phyloP scores from a whole-genome alignment of 495 filamentous ascomycete genomes.

The Aspergillus ostianus region DNA sequence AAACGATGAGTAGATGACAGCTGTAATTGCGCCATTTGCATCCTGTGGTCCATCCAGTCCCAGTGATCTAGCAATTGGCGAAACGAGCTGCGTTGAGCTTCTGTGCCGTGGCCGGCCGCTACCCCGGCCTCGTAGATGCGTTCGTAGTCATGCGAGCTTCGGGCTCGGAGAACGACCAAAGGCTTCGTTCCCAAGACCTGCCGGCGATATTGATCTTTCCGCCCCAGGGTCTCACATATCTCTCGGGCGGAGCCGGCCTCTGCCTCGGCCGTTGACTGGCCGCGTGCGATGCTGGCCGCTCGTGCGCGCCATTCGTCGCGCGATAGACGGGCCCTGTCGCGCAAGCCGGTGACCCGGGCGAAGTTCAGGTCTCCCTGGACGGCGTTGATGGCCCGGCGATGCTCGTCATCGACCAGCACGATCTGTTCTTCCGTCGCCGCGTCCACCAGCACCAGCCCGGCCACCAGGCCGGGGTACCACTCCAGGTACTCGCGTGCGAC shows the following conservation, averaged over 20 bases:
- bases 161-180: conserved; percentile 39
- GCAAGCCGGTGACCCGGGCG: conserved; percentile 32
- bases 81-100: conserved; percentile 28
- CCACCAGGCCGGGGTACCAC: conserved; percentile 26
- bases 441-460: conserved; percentile 42
- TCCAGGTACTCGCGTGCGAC: conserved; percentile 49
- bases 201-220: conserved; percentile 33
- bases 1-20: conserved; percentile 36
- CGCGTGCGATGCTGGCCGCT: conserved; percentile 34
- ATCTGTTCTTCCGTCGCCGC: conserved; percentile 35
- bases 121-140: conserved; percentile 34
- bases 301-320: conserved; percentile 36
- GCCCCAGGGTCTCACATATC: conserved; percentile 27
- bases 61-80: conserved; percentile 34
- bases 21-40: conserved; percentile 46
- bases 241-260: conserved; percentile 18
- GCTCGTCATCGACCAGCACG: conserved; percentile 32
- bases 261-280: conserved; percentile 16
- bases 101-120: conserved; percentile 33
- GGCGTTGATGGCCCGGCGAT: conserved; percentile 28
- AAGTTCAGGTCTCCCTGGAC: conserved; percentile 32
- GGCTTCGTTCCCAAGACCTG: conserved; percentile 32
- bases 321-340: conserved; percentile 24
- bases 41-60: conserved; percentile 34
- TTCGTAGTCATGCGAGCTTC: conserved; percentile 29